These are phyloP conservation scores for Fusarium marasasianum DNA, from an alignment of 2,329 filamentous ascomycete species.

Conservation along the genomic window DNA sequence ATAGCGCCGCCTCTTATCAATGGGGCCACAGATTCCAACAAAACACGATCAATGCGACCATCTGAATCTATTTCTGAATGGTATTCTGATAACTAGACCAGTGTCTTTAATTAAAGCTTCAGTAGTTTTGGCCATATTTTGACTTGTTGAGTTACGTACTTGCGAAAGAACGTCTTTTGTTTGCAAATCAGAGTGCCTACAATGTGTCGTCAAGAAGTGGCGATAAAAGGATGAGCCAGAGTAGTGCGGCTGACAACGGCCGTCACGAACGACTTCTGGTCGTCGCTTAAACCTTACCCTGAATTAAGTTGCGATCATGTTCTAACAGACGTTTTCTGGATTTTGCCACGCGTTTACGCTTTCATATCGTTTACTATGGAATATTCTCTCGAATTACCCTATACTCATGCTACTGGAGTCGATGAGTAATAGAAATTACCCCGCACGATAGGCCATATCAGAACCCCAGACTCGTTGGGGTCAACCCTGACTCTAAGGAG, in stretches of 20 bases:
- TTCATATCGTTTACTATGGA: neutral
- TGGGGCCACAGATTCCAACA: too few species aligned
- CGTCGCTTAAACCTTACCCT: rapidly evolving
- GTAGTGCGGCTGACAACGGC: rapidly evolving
- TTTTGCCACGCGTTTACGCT: neutral
- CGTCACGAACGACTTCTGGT: neutral
- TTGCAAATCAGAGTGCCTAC: rapidly evolving
- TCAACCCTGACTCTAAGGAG: neutral
- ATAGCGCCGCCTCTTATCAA: neutral
- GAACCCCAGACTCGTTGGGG: constrained; percentile 7
- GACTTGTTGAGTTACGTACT: rapidly evolving
- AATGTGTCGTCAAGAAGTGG: too few species aligned
- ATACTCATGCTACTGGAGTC: neutral
- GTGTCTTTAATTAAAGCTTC: too few species aligned
- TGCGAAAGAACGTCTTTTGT: rapidly evolving
- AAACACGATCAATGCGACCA: neutral
- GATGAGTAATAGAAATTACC: constrained; percentile 42
- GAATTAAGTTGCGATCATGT: neutral
- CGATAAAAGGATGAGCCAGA: too few species aligned
- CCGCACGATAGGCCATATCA: constrained; percentile 28
- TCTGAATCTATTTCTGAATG: neutral
- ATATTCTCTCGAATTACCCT: neutral
- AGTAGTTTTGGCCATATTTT: rapidly evolving
- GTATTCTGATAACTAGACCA: too few species aligned
- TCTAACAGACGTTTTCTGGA: neutral